These are phyloP conservation scores for Phytomonas serpens DNA, from an alignment of 208 protist genomes.

Conservation along the genomic window DNA sequence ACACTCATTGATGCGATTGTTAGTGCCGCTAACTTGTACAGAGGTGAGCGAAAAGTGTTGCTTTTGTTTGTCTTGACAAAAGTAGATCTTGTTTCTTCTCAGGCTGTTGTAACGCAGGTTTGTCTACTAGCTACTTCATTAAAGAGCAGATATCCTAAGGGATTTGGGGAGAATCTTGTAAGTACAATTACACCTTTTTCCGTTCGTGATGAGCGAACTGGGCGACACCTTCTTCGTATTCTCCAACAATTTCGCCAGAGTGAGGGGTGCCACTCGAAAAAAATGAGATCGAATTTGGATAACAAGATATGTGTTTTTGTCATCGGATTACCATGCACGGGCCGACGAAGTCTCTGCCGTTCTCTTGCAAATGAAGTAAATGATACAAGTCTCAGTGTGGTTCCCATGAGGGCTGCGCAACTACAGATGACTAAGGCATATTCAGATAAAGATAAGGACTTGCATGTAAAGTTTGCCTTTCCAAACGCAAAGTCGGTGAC, in stretches of 20 bases:
- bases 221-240: constrained; percentile 46
- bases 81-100: constrained; percentile 60
- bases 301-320: constrained; percentile 77
- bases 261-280: constrained; percentile 34
- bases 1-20: constrained; percentile 76
- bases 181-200: constrained; percentile 54
- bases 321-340: constrained; percentile 75
- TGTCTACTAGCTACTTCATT: constrained; percentile 58
- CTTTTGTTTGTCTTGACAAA: constrained; percentile 80
- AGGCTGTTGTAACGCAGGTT: constrained; percentile 68
- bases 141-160: constrained; percentile 39
- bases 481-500: constrained; percentile 78
- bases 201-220: constrained; percentile 44
- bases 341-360: constrained; percentile 54
- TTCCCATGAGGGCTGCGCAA: constrained; percentile 64
- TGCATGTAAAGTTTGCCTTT: constrained; percentile 58
- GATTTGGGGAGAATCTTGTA: constrained; percentile 32
- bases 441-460: constrained; percentile 19
- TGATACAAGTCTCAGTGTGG: constrained; percentile 50
- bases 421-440: constrained; percentile 45
- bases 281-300: constrained; percentile 54
- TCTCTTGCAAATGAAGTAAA: constrained; percentile 32
- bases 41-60: constrained; percentile 49
- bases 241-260: constrained; percentile 63
- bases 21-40: constrained; percentile 35